Evolutionary conservation across 345 rosid genomes (phyloP).

Genomic region (Excoecaria cochinchinensis): DNA sequence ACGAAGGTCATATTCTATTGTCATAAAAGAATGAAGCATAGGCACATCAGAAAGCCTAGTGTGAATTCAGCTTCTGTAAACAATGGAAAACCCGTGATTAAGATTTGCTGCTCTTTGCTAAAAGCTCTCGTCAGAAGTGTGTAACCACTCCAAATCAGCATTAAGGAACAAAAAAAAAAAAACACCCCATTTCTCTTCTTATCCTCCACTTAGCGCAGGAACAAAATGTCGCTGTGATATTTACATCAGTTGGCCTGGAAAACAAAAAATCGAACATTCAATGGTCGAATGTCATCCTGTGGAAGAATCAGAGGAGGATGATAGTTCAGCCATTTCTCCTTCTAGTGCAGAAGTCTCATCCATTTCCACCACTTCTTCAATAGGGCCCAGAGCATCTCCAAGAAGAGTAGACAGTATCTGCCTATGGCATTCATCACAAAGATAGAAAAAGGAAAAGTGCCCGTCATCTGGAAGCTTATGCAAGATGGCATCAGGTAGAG

Average conservation of each 20-base stretch:
- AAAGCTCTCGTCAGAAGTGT: too few species aligned
- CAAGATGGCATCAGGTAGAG: conserved; percentile 61
- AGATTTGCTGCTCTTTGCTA: too few species aligned
- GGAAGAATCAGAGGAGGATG: conserved; percentile 19
- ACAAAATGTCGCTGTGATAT: conserved; percentile 31
- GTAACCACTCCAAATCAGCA: too few species aligned
- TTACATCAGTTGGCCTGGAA: conserved; percentile 23
- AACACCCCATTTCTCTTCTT: too few species aligned
- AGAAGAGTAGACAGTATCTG: conserved; percentile 66
- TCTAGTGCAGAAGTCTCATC: conserved; percentile 17
- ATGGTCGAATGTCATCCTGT: conserved; percentile 35
- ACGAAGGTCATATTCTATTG: too few species aligned
- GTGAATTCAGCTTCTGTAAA: too few species aligned
- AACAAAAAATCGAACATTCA: not conserved
- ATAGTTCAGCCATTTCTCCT: conserved; percentile 17
- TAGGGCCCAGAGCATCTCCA: conserved; percentile 62
- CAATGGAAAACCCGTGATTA: too few species aligned
- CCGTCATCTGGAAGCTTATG: conserved; percentile 78
- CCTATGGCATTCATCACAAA: conserved; percentile 81
- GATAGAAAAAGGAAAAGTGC: conserved; percentile 75
- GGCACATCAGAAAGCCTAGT: too few species aligned
- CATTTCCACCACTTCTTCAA: conserved; percentile 34
- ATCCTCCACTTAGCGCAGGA: too few species aligned
- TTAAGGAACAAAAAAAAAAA: too few species aligned
- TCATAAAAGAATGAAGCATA: too few species aligned